Conservation (phyloP, 1,284 basidiomycete genomes). For the Gomphus bonarii region DNA sequence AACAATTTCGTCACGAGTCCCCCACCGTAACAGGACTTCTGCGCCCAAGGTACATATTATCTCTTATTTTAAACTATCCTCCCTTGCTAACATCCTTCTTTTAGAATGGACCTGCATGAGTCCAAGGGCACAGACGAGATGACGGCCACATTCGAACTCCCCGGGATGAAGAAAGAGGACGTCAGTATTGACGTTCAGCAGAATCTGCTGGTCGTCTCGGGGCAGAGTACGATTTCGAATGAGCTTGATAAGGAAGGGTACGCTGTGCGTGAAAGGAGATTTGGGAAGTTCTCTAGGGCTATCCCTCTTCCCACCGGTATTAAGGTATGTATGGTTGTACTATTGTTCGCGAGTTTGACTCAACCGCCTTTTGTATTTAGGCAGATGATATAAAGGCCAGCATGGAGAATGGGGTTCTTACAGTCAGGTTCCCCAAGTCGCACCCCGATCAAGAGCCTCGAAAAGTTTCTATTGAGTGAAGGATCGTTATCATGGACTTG, state of each 20-base stretch:
- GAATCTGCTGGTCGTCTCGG: constrained; percentile 28
- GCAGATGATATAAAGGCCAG: constrained; percentile 5
- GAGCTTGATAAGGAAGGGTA: constrained; percentile 24
- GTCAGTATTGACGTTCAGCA: constrained; percentile 29
- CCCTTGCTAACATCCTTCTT: neutral
- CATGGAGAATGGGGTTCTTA: constrained; percentile 22
- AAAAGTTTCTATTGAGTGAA: constrained; percentile 15
- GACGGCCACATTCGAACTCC: constrained; percentile 33
- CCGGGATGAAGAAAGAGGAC: constrained; percentile 31
- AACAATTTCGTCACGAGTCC: no score
- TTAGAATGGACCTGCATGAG: constrained; percentile 27
- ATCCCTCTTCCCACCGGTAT: constrained; percentile 28
- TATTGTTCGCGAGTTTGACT: no score
- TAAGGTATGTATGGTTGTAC: constrained; percentile 21
- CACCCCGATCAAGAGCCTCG: constrained; percentile 17
- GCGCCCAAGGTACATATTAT: neutral
- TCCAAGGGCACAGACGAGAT: constrained; percentile 26
- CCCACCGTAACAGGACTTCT: neutral
- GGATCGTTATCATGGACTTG: no score
- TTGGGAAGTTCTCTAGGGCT: constrained; percentile 27
- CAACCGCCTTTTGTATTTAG: neutral
- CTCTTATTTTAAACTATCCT: neutral
- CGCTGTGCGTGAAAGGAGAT: constrained; percentile 26
- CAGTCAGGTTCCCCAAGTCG: constrained; percentile 22
- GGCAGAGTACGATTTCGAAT: constrained; percentile 20